Percentiles rank a stretch among this genome's conserved stretches.
phyloP scores from a whole-genome alignment of 1,139 yeast species.

The Kurtzmaniella quercitrusa region DNA sequence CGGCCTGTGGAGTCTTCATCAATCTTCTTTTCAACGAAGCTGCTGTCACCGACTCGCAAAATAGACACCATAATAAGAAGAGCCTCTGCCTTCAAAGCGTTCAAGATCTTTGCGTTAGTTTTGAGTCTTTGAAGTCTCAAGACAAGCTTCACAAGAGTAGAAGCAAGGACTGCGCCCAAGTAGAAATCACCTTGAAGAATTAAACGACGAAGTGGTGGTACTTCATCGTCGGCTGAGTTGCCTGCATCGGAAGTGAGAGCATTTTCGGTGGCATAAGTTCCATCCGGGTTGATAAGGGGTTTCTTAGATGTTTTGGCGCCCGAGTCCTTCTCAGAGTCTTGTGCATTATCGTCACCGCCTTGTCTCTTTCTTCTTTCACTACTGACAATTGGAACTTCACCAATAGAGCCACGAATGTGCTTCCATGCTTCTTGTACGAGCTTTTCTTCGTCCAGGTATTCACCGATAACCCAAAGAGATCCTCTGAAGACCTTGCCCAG shows the following conservation, averaged over 20 bases:
- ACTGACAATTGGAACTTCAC: constrained; percentile 86
- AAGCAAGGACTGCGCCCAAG: constrained; percentile 81
- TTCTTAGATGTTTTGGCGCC: constrained; percentile 21
- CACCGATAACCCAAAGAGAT: constrained; percentile 95
- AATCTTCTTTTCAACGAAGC: constrained; percentile 67
- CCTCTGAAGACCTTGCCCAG: constrained; percentile 93
- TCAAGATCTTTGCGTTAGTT: constrained; percentile 52
- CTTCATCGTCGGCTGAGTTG: constrained; percentile 30
- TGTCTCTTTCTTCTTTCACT: constrained; percentile 55
- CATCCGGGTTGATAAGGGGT: constrained; percentile 92
- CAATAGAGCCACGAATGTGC: constrained; percentile 75
- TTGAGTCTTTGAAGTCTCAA: constrained; percentile 68
- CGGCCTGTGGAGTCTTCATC: constrained; percentile 97
- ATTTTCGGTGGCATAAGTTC: constrained; percentile 95
- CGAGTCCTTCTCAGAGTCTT: constrained; percentile 21
- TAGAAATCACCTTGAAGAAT: constrained; percentile 88
- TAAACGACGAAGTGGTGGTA: constrained; percentile 77
- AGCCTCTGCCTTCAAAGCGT: constrained; percentile 94
- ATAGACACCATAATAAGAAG: constrained; percentile 88
- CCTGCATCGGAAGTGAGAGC: constrained; percentile 58
- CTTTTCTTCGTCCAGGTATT: constrained; percentile 69
- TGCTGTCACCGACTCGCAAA: constrained; percentile 84
- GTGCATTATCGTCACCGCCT: constrained; percentile 26
- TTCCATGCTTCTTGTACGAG: constrained; percentile 87
- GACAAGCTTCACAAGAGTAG: constrained; percentile 85